Evolutionary conservation across 2,329 filamentous ascomycete genomes (phyloP).

Genomic region (Cryphonectria naterciae): DNA sequence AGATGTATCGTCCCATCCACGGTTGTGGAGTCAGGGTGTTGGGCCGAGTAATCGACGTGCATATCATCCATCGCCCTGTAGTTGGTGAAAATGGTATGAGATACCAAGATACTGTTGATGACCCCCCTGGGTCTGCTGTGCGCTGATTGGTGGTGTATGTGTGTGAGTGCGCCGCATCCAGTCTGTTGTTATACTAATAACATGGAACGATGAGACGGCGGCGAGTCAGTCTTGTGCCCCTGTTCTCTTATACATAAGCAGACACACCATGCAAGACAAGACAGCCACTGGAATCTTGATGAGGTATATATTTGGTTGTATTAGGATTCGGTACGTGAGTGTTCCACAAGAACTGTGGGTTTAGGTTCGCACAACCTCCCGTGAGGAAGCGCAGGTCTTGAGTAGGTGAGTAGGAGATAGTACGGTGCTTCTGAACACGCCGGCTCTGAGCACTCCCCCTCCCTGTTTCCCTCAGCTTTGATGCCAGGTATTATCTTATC

Average conservation of each 20-base stretch:
- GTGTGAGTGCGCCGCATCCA: no score
- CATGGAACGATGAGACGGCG: no score
- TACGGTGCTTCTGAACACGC: no score
- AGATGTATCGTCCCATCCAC: neutral
- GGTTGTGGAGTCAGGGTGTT: neutral
- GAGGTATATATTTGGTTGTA: neutral
- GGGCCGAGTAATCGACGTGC: neutral
- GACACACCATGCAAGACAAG: no score
- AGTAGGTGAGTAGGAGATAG: neutral
- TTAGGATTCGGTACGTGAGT: neutral
- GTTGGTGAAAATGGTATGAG: neutral
- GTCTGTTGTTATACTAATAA: no score
- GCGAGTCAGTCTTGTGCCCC: neutral
- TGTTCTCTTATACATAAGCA: neutral
- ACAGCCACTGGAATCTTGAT: neutral
- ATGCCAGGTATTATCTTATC: neutral
- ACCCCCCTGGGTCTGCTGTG: neutral
- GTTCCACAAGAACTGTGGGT: neutral
- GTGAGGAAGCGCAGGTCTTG: neutral
- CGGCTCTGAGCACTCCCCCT: neutral
- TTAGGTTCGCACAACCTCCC: neutral
- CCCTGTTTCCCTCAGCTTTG: neutral
- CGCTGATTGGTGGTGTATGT: neutral
- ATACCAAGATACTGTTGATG: neutral
- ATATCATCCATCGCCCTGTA: neutral